A percentile compares a stretch with the other conserved stretches of the same genome.
Conservation (phyloP, 2,329 filamentous ascomycete genomes). For the Fusarium xyrophilum region DNA sequence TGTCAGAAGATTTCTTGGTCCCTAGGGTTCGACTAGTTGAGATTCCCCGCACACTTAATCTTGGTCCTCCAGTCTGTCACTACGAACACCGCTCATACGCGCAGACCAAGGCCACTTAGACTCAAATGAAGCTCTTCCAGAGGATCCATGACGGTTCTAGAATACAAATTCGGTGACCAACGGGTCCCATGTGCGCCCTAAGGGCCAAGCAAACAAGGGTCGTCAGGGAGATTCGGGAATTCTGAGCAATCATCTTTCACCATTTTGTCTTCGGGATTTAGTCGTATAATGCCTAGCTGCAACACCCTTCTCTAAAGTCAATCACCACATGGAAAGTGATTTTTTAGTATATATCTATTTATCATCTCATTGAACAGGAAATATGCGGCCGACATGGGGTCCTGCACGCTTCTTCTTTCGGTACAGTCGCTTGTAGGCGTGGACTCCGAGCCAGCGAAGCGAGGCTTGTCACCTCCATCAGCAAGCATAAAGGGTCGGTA, state of each 20-base stretch:
- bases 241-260: constrained; percentile 2
- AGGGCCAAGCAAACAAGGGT: neutral
- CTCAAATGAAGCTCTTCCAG: neutral
- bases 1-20: neutral
- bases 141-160: constrained; percentile 2
- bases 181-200: neutral
- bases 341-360: neutral
- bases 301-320: neutral
- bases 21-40: neutral
- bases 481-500: neutral
- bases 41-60: neutral
- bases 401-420: neutral
- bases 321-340: neutral
- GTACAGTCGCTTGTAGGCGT: neutral
- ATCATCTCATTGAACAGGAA: neutral
- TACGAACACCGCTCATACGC: neutral
- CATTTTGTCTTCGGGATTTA: neutral
- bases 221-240: neutral
- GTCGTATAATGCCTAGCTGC: neutral
- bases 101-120: neutral
- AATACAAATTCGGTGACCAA: neutral
- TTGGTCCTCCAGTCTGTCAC: neutral
- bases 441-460: neutral
- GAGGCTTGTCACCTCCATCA: neutral
- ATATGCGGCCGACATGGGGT: neutral